These are phyloP conservation scores for Pleurotus cornucopiae DNA, from an alignment of 768 basidiomycete genomes.

Conservation along the genomic window DNA sequence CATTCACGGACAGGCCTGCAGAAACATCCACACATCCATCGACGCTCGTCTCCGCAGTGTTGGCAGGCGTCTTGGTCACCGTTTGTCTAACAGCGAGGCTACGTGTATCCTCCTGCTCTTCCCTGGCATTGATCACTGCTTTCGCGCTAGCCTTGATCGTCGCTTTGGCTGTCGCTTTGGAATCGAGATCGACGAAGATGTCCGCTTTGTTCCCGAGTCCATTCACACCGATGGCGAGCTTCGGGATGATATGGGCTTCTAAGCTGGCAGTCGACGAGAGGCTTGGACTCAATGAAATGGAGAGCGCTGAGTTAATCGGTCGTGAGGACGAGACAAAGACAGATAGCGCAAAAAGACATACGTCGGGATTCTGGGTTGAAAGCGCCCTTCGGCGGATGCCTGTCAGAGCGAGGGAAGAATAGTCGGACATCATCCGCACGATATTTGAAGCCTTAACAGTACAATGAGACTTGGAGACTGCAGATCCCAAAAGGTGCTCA, in stretches of 20 bases:
- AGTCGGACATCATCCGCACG: constrained; percentile 24
- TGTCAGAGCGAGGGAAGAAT: constrained; percentile 30
- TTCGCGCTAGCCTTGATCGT: constrained; percentile 11
- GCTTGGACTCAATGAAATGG: constrained; percentile 26
- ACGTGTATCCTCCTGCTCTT: background rate
- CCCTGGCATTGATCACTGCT: constrained; percentile 8
- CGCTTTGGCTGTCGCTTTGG: constrained; percentile 21
- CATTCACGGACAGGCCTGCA: constrained; percentile 25
- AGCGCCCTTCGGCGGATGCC: constrained; percentile 17
- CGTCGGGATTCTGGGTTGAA: constrained; percentile 25
- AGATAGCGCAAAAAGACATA: constrained; percentile 15
- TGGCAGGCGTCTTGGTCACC: background rate
- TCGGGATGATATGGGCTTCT: constrained; percentile 32
- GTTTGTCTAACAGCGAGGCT: background rate
- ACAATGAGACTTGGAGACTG: background rate
- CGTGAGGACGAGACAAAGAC: background rate
- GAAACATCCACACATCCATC: constrained; percentile 28
- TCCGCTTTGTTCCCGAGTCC: constrained; percentile 9
- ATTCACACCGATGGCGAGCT: constrained; percentile 1
- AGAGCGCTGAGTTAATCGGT: constrained; percentile 16
- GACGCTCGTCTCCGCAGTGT: constrained; percentile 9
- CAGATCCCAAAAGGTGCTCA: background rate
- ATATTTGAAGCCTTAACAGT: constrained; percentile 22
- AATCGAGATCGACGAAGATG: constrained; percentile 21
- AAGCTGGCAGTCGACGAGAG: constrained; percentile 22